A percentile compares a stretch with the other conserved stretches of the same genome.
These are phyloP conservation scores for Quercus glauca DNA, from an alignment of 306 rosid genomes.

Conservation along the genomic window DNA sequence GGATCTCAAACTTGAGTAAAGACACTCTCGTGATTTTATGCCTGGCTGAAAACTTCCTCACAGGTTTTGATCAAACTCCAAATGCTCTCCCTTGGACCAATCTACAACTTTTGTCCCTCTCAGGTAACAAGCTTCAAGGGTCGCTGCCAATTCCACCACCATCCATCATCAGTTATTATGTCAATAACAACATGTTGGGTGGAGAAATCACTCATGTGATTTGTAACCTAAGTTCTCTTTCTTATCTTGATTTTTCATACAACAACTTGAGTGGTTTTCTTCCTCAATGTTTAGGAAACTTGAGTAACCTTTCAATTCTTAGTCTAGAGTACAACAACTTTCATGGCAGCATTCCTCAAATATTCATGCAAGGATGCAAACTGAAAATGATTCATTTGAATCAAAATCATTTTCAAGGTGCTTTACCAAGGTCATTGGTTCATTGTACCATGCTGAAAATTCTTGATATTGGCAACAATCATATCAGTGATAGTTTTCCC, in stretches of 20 bases:
- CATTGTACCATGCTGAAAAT: not conserved
- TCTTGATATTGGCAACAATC: not conserved
- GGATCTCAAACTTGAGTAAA: too few relatives aligned
- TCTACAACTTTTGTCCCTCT: not conserved
- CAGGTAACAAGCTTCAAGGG: not conserved
- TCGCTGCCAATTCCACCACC: not conserved
- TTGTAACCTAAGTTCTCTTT: not conserved
- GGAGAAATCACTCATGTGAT: not conserved
- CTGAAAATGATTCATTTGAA: not conserved
- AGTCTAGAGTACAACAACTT: too few relatives aligned
- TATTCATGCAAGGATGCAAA: not conserved
- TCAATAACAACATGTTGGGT: not conserved
- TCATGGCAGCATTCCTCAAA: not conserved
- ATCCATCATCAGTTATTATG: too few relatives aligned
- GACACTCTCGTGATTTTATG: not conserved
- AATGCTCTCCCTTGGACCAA: not conserved
- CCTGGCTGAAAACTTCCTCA: not conserved
- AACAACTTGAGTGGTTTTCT: not conserved
- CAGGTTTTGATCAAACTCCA: not conserved
- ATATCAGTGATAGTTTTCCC: not conserved
- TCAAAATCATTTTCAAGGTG: not conserved
- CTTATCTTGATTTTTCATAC: not conserved
- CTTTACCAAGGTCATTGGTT: not conserved
- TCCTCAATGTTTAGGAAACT: not conserved
- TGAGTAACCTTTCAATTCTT: not conserved